Conservation (phyloP, 352 stramenopile genomes). For the Poterioochromonas sp. region DNA sequence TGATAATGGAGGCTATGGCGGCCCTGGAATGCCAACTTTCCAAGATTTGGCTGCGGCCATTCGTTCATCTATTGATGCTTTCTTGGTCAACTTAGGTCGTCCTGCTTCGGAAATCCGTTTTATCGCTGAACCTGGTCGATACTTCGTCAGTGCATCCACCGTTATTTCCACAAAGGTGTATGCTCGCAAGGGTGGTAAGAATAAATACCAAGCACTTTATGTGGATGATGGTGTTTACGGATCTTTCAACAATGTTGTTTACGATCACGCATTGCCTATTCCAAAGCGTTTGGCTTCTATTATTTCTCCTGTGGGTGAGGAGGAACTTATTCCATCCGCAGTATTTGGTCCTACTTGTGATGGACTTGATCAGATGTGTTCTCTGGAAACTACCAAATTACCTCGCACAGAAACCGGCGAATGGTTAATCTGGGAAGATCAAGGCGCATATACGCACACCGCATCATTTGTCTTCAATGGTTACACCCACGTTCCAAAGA, state of each 20-base stretch:
- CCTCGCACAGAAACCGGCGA: constrained; percentile 78
- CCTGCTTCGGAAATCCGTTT: constrained; percentile 46
- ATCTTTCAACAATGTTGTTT: constrained; percentile 92
- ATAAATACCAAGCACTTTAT: constrained; percentile 67
- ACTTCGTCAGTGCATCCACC: constrained; percentile 80
- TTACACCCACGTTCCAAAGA: constrained; percentile 30
- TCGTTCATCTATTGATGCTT: not conserved
- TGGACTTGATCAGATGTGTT: constrained; percentile 69
- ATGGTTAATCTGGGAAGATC: constrained; percentile 89
- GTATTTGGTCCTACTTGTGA: constrained; percentile 90
- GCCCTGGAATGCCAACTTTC: constrained; percentile 43
- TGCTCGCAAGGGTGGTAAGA: constrained; percentile 8
- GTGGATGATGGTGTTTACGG: constrained; percentile 92
- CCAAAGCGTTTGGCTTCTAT: constrained; percentile 38
- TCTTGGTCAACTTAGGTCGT: not conserved
- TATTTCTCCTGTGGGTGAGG: constrained; percentile 14
- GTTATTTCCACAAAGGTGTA: constrained; percentile 46
- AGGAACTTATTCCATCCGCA: constrained; percentile 47
- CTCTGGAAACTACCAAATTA: constrained; percentile 30
- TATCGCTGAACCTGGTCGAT: constrained; percentile 88
- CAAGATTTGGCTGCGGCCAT: constrained; percentile 48
- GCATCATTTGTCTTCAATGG: constrained; percentile 53
- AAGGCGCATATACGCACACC: constrained; percentile 76
- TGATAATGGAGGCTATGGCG: constrained; percentile 29
- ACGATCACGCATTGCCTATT: constrained; percentile 73